Base-by-base conservation (phyloP, 108 stramenopile genomes). In the Conticribra guillardii region DNA sequence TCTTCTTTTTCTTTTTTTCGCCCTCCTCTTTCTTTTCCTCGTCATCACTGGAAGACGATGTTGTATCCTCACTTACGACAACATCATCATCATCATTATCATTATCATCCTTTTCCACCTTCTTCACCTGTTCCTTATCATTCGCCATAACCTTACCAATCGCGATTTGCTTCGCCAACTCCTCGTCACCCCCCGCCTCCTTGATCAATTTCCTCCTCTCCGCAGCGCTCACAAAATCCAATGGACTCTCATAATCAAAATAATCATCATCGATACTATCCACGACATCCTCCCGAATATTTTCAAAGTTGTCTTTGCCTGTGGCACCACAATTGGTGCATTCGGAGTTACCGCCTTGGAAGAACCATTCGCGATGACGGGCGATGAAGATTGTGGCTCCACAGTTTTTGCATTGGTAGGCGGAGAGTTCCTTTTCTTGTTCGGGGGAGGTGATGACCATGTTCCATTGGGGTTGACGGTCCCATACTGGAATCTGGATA, bases 401-500 rank as follows among this genome's bases (percentile, higher is more conserved):
- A 67, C 93, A 94, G 17, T 63, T 78, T 60, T 87, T 89, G 68
- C 93, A 94, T 23, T 86, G 85, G 54, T 79, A 91, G 21, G 93
- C 93, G 51, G 90, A 83, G 26, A 94, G 78, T 71, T 80, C 72
- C 62, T 94, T 89, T 73, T 94, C 93, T 78, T 94, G 89, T 71
- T 94, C 93, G 47, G 88, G 85, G 55, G 82, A 85, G 53, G 92
- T 94, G 28, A 94, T 84, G 30, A 94, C 87, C 69, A 86, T 89
- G 70, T 91, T 91, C 92, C 92, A 93, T 77, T 93, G 89, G 2
- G 92, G 92, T 71, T 93, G 92, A 70, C 89, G 86, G 68, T 93
- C 92, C 92, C 89, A 90, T 0, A 93, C 87, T 24, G 92, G 89
- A 69, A 93, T 85, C 70, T 79, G 41, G 15, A 28, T 1, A 37